These are phyloP conservation scores for Rheum nobile DNA, from an alignment of 148 eudicot species.

Conservation along the genomic window DNA sequence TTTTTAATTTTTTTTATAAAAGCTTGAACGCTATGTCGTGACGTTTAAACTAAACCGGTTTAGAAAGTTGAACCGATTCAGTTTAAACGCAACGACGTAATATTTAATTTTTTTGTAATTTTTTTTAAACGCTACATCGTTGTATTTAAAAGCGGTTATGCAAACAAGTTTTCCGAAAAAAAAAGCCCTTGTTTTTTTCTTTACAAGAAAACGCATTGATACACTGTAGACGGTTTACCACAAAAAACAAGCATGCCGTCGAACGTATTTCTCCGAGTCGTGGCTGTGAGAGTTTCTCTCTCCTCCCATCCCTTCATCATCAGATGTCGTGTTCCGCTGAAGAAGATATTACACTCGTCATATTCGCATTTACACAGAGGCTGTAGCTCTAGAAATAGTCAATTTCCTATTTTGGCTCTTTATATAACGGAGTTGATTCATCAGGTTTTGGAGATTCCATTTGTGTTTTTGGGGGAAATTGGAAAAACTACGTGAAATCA, in stretches of 20 bases:
- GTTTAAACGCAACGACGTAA: no score
- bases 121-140: no score
- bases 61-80: no score
- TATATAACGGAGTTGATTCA: neutral
- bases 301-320: constrained; percentile 1
- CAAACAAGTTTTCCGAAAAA: no score
- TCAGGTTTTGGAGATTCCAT: neutral
- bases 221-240: neutral
- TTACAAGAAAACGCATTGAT: constrained; percentile 6
- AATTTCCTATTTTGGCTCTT: constrained; percentile 6
- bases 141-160: no score
- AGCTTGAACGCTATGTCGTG: no score
- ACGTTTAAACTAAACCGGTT: no score
- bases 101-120: no score
- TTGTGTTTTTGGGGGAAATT: neutral
- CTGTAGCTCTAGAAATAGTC: neutral
- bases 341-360: neutral
- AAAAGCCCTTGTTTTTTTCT: no score
- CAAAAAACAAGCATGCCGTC: neutral
- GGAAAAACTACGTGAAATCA: neutral
- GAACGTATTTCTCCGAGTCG: neutral
- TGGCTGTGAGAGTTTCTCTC: constrained; percentile 1
- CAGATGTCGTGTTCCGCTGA: neutral
- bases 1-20: no score
- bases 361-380: neutral